A percentile compares a stretch with the other conserved stretches of the same genome.
These are phyloP conservation scores for Kodamaea sp. DNA, from an alignment of 1,139 yeast species.

Conservation along the genomic window DNA sequence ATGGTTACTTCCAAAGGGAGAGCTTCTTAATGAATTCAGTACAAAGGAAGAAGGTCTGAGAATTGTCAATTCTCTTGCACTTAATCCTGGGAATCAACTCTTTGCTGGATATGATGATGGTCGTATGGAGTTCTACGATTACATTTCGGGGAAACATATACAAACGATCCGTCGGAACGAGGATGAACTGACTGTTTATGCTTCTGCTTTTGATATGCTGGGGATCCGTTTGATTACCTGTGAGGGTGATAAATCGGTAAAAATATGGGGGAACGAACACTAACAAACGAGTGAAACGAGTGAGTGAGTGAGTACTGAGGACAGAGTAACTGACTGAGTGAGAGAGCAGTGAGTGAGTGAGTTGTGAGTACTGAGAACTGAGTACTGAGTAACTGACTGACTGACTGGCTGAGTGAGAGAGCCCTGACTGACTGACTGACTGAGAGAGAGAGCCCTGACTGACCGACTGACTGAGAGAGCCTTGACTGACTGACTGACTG, in stretches of 20 bases:
- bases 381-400: no score
- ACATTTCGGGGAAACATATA: slow-evolving; percentile 61
- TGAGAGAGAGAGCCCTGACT: no score
- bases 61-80: slow-evolving; percentile 66
- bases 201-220: slow-evolving; percentile 73
- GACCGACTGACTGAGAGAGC: no score
- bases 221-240: slow-evolving; percentile 83
- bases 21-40: slow-evolving; percentile 48
- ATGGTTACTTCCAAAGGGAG: slow-evolving; percentile 81
- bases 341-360: no score
- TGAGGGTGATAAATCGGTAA: slow-evolving; percentile 85
- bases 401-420: no score
- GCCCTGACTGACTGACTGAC: no score
- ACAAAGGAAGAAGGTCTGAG: slow-evolving; percentile 39
- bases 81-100: slow-evolving; percentile 58
- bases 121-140: slow-evolving; percentile 71
- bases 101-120: slow-evolving; percentile 90
- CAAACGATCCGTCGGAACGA: slow-evolving; percentile 35
- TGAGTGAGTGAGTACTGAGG: no score
- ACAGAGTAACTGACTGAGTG: no score
- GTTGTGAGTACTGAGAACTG: no score
- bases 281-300: no score
- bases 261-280: slow-evolving; percentile 66
- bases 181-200: slow-evolving; percentile 62
- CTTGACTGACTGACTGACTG: no score